Percentiles rank a stretch among this genome's conserved stretches.
These are phyloP conservation scores for Sphenostylis stenocarpa DNA, from an alignment of 306 rosid genomes.

Conservation along the genomic window DNA sequence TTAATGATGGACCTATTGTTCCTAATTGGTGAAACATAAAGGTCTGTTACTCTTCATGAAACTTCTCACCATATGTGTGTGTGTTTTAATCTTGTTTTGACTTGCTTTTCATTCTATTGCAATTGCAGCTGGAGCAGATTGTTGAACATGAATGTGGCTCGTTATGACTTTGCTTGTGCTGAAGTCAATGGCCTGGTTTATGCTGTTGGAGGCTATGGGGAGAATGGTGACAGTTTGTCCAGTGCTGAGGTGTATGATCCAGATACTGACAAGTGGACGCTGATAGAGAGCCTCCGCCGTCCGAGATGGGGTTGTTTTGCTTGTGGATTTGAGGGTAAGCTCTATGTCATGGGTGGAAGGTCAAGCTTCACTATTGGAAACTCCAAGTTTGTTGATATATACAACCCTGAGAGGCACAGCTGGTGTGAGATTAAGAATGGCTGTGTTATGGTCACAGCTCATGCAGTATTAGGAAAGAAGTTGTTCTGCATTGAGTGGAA, in stretches of 20 bases:
- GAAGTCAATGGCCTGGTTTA: conserved; percentile 72
- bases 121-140: conserved; percentile 78
- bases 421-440: conserved; percentile 95
- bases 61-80: neutral
- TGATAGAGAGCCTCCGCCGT: conserved; percentile 84
- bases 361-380: conserved; percentile 93
- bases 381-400: conserved; percentile 84
- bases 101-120: conserved; percentile 20
- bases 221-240: conserved; percentile 64
- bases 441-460: conserved; percentile 98
- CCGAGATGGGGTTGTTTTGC: conserved; percentile 97
- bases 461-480: conserved; percentile 76
- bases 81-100: neutral
- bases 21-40: neutral
- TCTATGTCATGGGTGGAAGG: conserved; percentile 97
- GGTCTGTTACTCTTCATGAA: neutral
- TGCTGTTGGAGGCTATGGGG: conserved; percentile 76
- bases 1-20: neutral
- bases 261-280: conserved; percentile 66
- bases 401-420: conserved; percentile 64
- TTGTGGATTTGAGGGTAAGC: conserved; percentile 82
- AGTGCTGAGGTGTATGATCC: conserved; percentile 84
- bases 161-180: conserved; percentile 83
- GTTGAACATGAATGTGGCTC: conserved; percentile 70
- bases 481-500: conserved; percentile 96